Evolutionary conservation across 139 green algal genomes (phyloP).

Genomic region (Desmodesmus armatus): DNA sequence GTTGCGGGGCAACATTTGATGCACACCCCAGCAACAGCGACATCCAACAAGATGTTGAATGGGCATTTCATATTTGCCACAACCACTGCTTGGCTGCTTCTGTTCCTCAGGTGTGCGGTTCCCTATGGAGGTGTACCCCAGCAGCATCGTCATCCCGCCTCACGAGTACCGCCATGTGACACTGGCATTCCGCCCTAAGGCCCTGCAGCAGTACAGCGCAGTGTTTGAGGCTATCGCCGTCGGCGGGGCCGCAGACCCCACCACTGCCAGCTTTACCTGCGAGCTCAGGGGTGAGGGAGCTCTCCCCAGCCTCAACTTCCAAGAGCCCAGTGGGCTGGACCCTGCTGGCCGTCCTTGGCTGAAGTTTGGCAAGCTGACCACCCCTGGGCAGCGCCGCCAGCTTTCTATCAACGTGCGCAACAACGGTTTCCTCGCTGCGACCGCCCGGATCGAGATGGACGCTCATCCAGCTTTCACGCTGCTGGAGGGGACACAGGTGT

Average conservation of each 20-base stretch:
- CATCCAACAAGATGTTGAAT: too few relatives aligned
- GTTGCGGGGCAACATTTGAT: neutral
- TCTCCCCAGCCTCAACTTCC: constrained; percentile 76
- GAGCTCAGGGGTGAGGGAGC: constrained; percentile 81
- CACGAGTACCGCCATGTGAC: constrained; percentile 58
- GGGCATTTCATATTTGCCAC: too few relatives aligned
- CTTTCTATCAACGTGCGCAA: constrained; percentile 71
- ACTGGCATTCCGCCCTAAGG: constrained; percentile 69
- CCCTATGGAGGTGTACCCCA: constrained; percentile 72
- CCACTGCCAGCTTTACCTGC: constrained; percentile 76
- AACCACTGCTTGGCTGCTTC: neutral
- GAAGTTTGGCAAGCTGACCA: constrained; percentile 74
- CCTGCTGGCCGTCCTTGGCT: constrained; percentile 53
- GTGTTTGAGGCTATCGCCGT: constrained; percentile 75
- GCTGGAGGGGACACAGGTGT: constrained; percentile 49
- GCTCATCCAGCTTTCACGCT: constrained; percentile 64
- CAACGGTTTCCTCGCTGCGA: constrained; percentile 77
- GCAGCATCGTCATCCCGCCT: constrained; percentile 70
- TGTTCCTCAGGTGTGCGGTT: constrained; percentile 49
- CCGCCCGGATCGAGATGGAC: constrained; percentile 66
- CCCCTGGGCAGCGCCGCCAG: constrained; percentile 56
- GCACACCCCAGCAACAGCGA: neutral
- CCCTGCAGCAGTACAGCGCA: constrained; percentile 75
- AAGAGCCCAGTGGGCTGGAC: constrained; percentile 63
- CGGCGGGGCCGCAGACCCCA: constrained; percentile 69